phyloP scores from a whole-genome alignment of 2,329 filamentous ascomycete species.

The Eurotiales sp. region DNA sequence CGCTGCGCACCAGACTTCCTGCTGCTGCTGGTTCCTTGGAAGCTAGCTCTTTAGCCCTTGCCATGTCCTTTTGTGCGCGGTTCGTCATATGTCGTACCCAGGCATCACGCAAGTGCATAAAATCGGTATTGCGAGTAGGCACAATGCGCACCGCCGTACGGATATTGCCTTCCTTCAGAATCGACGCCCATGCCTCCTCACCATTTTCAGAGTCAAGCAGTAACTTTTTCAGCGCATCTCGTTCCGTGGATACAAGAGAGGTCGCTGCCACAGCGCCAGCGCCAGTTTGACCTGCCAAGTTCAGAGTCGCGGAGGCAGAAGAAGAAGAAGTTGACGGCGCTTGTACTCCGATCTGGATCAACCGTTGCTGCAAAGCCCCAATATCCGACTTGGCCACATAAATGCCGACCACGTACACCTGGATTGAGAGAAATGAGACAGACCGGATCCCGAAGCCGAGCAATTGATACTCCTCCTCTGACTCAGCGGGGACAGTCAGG shows the following conservation, averaged over 20 bases:
- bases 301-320: background rate
- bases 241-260: slow-evolving; percentile 77
- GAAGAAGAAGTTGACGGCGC: background rate
- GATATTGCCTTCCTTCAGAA: slow-evolving; percentile 65
- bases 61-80: slow-evolving; percentile 58
- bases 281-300: slow-evolving; percentile 43
- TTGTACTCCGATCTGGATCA: slow-evolving; percentile 65
- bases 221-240: slow-evolving; percentile 63
- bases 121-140: slow-evolving; percentile 91
- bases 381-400: slow-evolving; percentile 86
- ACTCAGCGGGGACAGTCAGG: slow-evolving; percentile 32
- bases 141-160: slow-evolving; percentile 77
- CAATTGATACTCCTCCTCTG: slow-evolving; percentile 72
- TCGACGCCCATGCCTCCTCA: slow-evolving; percentile 68
- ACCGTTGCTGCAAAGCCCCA: slow-evolving; percentile 69
- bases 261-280: slow-evolving; percentile 58
- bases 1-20: slow-evolving; percentile 21
- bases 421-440: slow-evolving; percentile 82
- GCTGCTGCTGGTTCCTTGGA: slow-evolving; percentile 15
- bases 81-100: slow-evolving; percentile 82
- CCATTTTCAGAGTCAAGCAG: slow-evolving; percentile 68
- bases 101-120: slow-evolving; percentile 84
- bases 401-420: slow-evolving; percentile 92
- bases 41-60: slow-evolving; percentile 40
- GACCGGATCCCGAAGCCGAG: slow-evolving; percentile 83